phyloP scores from a whole-genome alignment of 352 stramenopile genomes.

The Pilasporangium apinafurcum region DNA sequence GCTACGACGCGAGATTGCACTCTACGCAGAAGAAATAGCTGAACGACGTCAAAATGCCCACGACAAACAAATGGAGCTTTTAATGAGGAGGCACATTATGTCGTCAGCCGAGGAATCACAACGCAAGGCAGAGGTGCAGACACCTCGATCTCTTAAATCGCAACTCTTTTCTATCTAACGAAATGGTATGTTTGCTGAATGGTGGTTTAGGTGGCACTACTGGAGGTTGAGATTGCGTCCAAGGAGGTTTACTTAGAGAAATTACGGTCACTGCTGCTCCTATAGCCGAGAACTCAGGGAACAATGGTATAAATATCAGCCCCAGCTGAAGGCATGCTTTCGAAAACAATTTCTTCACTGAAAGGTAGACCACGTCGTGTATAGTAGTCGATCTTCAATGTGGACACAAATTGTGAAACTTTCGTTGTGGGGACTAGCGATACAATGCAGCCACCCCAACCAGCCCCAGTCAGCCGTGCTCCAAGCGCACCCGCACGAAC shows the following conservation, averaged over 20 bases:
- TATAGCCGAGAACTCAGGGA: slow-evolving; percentile 1
- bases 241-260: slow-evolving; percentile 68
- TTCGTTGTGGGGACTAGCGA: slow-evolving; percentile 32
- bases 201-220: slow-evolving; percentile 38
- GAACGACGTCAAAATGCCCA: slow-evolving; percentile 23
- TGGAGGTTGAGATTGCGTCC: slow-evolving; percentile 62
- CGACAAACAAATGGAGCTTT: slow-evolving; percentile 32
- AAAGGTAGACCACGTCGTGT: no score
- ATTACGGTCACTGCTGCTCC: slow-evolving; percentile 32
- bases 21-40: slow-evolving; percentile 56
- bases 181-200: neutral
- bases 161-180: neutral
- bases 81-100: slow-evolving; percentile 36
- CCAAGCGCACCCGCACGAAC: slow-evolving; percentile 45
- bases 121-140: slow-evolving; percentile 51
- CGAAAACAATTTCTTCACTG: slow-evolving; percentile 2
- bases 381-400: slow-evolving; percentile 32
- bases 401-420: slow-evolving; percentile 28
- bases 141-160: neutral
- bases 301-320: slow-evolving; percentile 20
- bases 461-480: slow-evolving; percentile 69
- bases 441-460: slow-evolving; percentile 80
- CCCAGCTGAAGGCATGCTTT: slow-evolving; percentile 8
- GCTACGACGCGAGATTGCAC: slow-evolving; percentile 46
- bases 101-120: slow-evolving; percentile 36